phyloP scores from a whole-genome alignment of 495 filamentous ascomycete genomes.

The Tuber melanosporum region DNA sequence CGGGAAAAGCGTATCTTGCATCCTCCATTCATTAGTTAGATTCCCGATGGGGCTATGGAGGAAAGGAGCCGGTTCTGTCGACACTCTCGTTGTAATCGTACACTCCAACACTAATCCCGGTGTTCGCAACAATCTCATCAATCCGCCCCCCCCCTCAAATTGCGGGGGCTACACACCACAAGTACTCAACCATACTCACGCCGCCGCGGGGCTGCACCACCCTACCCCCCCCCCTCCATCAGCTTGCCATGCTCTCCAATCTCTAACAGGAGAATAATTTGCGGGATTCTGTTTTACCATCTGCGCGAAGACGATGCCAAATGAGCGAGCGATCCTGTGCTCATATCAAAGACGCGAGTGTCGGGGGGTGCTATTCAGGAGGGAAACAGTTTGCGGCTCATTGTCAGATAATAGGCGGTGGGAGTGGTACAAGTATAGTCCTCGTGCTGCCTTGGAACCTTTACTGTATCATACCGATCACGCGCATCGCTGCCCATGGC shows the following conservation, averaged over 20 bases:
- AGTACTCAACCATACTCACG: constrained; percentile 45
- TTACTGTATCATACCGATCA: not conserved
- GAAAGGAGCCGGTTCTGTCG: constrained; percentile 39
- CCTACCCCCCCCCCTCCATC: constrained; percentile 44
- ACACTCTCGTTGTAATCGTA: constrained; percentile 35
- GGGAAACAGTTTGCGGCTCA: not conserved
- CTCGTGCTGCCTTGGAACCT: not conserved
- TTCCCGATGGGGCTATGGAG: not conserved
- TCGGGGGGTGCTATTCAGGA: not conserved
- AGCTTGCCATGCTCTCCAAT: constrained; percentile 48
- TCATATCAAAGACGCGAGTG: no score
- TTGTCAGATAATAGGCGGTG: not conserved
- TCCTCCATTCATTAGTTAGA: not conserved
- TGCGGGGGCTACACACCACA: constrained; percentile 46
- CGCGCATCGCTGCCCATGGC: no score
- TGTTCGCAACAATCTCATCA: constrained; percentile 46
- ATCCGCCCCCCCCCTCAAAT: constrained; percentile 45
- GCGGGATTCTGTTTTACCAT: constrained; percentile 46
- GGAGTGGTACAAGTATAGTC: not conserved
- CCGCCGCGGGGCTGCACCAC: constrained; percentile 43
- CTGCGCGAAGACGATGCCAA: constrained; percentile 21
- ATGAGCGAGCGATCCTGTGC: no score
- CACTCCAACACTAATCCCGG: constrained; percentile 44
- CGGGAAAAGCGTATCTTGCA: constrained; percentile 45
- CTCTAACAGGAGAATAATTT: constrained; percentile 48